Base-by-base conservation (phyloP, 2,329 filamentous ascomycete species). In the Penicillium brevicompactum region DNA sequence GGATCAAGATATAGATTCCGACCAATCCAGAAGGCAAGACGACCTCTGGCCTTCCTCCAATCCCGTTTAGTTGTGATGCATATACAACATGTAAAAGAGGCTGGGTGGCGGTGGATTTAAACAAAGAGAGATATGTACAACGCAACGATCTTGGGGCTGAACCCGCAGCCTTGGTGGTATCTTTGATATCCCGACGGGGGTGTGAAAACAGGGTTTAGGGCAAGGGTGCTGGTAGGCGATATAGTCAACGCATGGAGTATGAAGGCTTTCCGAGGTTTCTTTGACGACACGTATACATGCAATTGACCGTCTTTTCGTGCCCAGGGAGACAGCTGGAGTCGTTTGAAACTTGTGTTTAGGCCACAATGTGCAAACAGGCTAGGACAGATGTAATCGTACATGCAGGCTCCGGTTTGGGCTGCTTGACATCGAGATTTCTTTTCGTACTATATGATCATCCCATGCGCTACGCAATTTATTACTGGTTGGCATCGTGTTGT, bases 81-180 rank as follows among this genome's bases (percentile, higher is more conserved):
- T 42, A 32, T 14, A 31, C 5, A 7, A 14, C 27, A 9, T 18
- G 24, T 42, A 9, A 4, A 37, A 42, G 10, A 11, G 27, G 27
- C 4, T 34, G n/a, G 22, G 18, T 43, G 45, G 51, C 37, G 51
- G 7, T 37, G 37, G 37, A 37, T 6, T 38, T 27, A 43, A 49
- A 53, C 51, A 53, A 53, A 43, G 49, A 41, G 46, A 51, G 43
- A 53, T 8, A 6, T 13, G 34, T 18, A 41, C 11, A 30, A 30
- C 27, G 14, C 27, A 30, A 16, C 18, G 37, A 53, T 53, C 27
- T 34, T 3, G 11, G 45, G 11, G 30, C 40, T 34, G 21, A 13
- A 21, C 43, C 40, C 40, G 40, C 43, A n/a, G 7, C 8, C 27
- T 46, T 38, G 14, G 16, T 38, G 14, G 16, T 31, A 32, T 14